These are phyloP conservation scores for Penicilliopsis zonata DNA, from an alignment of 495 filamentous ascomycete genomes.

Conservation along the genomic window DNA sequence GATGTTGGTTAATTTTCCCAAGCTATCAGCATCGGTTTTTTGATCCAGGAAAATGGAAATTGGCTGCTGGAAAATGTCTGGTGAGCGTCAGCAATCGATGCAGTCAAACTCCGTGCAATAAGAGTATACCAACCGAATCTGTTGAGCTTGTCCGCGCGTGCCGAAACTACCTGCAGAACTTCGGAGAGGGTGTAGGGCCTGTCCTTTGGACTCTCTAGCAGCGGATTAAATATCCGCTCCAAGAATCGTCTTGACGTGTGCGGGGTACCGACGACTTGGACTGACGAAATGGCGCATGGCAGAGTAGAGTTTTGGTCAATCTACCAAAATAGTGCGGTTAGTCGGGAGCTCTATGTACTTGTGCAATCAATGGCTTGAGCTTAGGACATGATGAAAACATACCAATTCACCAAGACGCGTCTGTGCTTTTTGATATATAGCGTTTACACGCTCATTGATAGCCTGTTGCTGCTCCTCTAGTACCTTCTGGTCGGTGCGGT, in stretches of 20 bases:
- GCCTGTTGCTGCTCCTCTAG: conserved; percentile 50
- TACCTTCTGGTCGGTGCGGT: conserved; percentile 46
- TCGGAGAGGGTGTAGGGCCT: conserved; percentile 63
- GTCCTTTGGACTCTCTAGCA: conserved; percentile 56
- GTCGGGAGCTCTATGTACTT: conserved; percentile 5
- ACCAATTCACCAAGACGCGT: conserved; percentile 44
- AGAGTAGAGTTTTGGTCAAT: conserved; percentile 69
- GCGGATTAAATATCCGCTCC: conserved; percentile 60
- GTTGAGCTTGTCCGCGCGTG: conserved; percentile 59
- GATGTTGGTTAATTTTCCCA: conserved; percentile 52
- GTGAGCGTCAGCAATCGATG: not conserved
- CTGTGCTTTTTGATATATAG: conserved; percentile 56
- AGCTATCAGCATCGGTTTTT: conserved; percentile 45
- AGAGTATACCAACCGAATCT: conserved; percentile 52
- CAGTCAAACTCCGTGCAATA: not conserved
- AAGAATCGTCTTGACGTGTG: conserved; percentile 74
- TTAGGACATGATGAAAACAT: conserved; percentile 4
- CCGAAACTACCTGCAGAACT: conserved; percentile 56
- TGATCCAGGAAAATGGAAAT: conserved; percentile 70
- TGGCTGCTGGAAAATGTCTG: conserved; percentile 75
- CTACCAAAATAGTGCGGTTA: conserved; percentile 27
- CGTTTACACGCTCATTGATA: conserved; percentile 47
- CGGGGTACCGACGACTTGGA: conserved; percentile 65
- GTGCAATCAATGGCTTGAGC: not conserved
- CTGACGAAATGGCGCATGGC: conserved; percentile 66